Percentiles rank a stretch among this genome's conserved stretches.
phyloP scores from a whole-genome alignment of 495 filamentous ascomycete genomes.

The Annulohypoxylon moriforme region DNA sequence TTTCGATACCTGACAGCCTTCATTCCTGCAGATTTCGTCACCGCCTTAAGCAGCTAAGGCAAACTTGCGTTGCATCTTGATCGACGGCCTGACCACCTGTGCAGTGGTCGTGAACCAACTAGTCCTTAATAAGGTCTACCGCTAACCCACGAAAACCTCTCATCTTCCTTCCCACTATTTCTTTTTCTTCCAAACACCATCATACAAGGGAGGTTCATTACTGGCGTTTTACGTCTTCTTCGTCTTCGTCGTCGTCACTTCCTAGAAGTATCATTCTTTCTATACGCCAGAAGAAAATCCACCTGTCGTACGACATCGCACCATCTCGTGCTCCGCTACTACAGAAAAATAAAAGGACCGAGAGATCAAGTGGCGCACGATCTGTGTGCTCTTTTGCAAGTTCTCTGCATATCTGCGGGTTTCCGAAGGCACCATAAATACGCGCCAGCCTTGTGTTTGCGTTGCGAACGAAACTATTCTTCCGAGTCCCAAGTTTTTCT shows the following conservation, averaged over 20 bases:
- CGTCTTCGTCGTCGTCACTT: background rate
- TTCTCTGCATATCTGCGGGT: conserved; percentile 19
- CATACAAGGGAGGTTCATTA: background rate
- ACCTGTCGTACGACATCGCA: conserved; percentile 42
- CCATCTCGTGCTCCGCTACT: conserved; percentile 31
- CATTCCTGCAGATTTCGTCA: conserved; percentile 35
- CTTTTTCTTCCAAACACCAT: conserved; percentile 3
- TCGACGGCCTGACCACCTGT: conserved; percentile 4
- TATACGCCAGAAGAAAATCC: background rate
- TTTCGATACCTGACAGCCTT: conserved; percentile 26
- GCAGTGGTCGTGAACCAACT: background rate
- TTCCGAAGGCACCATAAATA: conserved; percentile 11
- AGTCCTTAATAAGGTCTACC: conserved; percentile 26
- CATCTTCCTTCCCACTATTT: conserved; percentile 6
- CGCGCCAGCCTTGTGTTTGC: conserved; percentile 17
- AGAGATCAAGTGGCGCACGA: conserved; percentile 17
- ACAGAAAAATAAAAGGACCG: conserved; percentile 14
- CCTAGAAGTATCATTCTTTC: background rate
- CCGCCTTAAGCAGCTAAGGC: conserved; percentile 12
- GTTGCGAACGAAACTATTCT: conserved; percentile 2
- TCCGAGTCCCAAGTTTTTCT: conserved; percentile 7
- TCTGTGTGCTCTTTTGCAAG: conserved; percentile 24
- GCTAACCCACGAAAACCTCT: conserved; percentile 12
- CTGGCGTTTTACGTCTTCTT: background rate
- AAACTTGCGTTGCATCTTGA: conserved; percentile 30